These are phyloP conservation scores for Stentor roeselii DNA, from an alignment of 73 alveolate species.

Conservation along the genomic window DNA sequence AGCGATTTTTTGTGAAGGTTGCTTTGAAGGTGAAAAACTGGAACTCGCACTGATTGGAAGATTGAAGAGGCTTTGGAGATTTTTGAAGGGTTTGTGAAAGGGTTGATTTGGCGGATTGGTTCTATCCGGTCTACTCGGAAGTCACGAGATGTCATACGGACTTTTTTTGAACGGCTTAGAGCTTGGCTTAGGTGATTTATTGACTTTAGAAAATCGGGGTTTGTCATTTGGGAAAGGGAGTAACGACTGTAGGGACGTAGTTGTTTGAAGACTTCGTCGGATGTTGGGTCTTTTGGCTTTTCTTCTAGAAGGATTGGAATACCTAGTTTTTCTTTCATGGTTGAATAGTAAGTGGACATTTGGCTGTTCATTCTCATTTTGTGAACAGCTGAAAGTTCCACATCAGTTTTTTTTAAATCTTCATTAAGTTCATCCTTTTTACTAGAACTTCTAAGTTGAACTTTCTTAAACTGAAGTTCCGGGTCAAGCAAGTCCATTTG, in stretches of 20 bases:
- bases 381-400: background rate
- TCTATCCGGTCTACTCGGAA: too few species aligned
- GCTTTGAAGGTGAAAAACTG: too few species aligned
- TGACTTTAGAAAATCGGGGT: too few species aligned
- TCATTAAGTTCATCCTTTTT: background rate
- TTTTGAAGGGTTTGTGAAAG: too few species aligned
- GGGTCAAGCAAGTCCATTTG: background rate
- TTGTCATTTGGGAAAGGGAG: background rate
- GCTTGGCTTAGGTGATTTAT: too few species aligned
- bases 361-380: background rate
- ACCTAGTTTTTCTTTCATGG: background rate
- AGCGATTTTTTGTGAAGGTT: too few species aligned
- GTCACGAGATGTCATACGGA: too few species aligned
- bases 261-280: background rate
- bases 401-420: background rate
- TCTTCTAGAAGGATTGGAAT: background rate
- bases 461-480: conserved; percentile 18
- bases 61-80: too few species aligned
- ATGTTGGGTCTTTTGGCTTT: background rate
- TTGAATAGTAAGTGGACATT: background rate
- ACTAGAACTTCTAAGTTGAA: background rate
- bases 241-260: background rate
- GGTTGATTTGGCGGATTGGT: too few species aligned
- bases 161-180: too few species aligned
- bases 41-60: too few species aligned